These are phyloP conservation scores for Arthrobotrys sphaeroides DNA, from an alignment of 2,329 filamentous ascomycete genomes.

Conservation along the genomic window DNA sequence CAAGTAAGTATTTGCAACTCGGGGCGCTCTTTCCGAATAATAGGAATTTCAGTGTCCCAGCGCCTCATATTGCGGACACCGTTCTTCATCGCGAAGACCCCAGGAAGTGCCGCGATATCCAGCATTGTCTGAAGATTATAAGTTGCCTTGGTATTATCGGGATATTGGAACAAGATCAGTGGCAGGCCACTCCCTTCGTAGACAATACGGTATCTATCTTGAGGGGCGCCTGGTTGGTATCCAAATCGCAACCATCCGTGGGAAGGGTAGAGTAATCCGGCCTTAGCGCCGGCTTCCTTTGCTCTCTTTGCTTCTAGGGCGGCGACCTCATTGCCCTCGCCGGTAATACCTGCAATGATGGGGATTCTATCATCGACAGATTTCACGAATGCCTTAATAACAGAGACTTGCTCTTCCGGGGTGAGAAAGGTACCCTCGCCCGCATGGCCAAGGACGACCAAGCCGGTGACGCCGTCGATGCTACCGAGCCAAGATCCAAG, in stretches of 20 bases:
- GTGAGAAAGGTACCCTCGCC: slow-evolving; percentile 68
- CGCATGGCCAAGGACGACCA: slow-evolving; percentile 68
- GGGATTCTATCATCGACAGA: slow-evolving; percentile 66
- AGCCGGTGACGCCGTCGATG: slow-evolving; percentile 66
- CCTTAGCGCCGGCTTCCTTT: slow-evolving; percentile 65
- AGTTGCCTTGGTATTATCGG: slow-evolving; percentile 67
- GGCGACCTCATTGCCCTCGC: slow-evolving; percentile 67
- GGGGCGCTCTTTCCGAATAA: slow-evolving; percentile 65
- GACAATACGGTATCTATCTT: slow-evolving; percentile 66
- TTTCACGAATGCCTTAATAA: slow-evolving; percentile 67
- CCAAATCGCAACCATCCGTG: slow-evolving; percentile 69
- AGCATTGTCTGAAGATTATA: slow-evolving; percentile 67
- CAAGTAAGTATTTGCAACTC: slow-evolving; percentile 66
- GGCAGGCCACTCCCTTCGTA: slow-evolving; percentile 66
- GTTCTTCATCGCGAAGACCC: slow-evolving; percentile 69
- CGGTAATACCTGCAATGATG: slow-evolving; percentile 67
- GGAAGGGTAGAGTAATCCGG: slow-evolving; percentile 67
- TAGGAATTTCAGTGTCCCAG: slow-evolving; percentile 68
- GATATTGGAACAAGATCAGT: slow-evolving; percentile 68
- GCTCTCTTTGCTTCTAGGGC: slow-evolving; percentile 66
- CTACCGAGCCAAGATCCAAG: slow-evolving; percentile 67
- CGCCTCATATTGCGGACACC: slow-evolving; percentile 69
- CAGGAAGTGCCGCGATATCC: slow-evolving; percentile 66
- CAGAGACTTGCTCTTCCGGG: slow-evolving; percentile 64
- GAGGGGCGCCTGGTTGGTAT: slow-evolving; percentile 66